Percentiles rank a stretch among this genome's conserved stretches.
phyloP scores from a whole-genome alignment of 371 early-diverging fungal species.

The Circinella minor region DNA sequence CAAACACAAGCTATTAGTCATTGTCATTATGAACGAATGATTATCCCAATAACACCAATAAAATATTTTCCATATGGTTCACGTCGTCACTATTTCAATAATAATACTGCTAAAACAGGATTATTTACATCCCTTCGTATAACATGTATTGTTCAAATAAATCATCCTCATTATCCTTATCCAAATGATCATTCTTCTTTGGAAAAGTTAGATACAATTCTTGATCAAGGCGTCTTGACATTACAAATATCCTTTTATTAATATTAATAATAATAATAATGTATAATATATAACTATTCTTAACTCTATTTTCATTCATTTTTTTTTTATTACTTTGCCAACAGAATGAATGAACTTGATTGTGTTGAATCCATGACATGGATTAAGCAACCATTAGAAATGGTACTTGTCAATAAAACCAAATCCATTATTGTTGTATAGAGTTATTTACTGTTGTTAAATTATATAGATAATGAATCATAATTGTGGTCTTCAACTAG shows the following conservation, averaged over 20 bases:
- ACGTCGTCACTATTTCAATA: neutral
- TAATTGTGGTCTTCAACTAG: too few relatives aligned
- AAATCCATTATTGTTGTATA: neutral
- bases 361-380: neutral
- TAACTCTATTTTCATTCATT: neutral
- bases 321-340: conserved; percentile 10
- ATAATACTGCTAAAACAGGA: neutral
- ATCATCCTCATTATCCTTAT: conserved; percentile 9
- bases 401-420: neutral
- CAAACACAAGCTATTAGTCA: conserved; percentile 9
- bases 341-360: conserved; percentile 10
- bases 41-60: neutral
- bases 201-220: conserved; percentile 11
- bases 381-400: conserved; percentile 1
- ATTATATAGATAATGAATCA: too few relatives aligned
- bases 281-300: neutral
- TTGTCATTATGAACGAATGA: neutral
- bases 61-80: neutral
- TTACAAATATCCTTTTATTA: conserved; percentile 16
- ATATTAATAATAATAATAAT: too few relatives aligned
- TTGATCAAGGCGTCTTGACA: conserved; percentile 4
- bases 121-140: conserved; percentile 3
- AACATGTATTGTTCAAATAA: conserved; percentile 5
- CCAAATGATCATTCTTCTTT: conserved; percentile 3
- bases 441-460: too few relatives aligned